Conservation (phyloP, 2,329 filamentous ascomycete genomes). For the Canariomyces notabilis region DNA sequence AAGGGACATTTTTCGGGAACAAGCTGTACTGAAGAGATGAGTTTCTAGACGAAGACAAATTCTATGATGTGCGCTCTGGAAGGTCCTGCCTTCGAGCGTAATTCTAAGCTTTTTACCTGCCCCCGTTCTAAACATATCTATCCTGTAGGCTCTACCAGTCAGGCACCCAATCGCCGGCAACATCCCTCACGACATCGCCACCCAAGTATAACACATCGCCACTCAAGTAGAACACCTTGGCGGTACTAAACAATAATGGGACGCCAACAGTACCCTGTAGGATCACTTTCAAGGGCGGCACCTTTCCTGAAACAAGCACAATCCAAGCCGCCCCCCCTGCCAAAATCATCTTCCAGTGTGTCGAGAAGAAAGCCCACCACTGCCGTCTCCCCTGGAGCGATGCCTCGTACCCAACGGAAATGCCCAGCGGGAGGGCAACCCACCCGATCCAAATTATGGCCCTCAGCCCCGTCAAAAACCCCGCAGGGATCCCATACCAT, state of each 20-base stretch:
- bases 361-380: neutral
- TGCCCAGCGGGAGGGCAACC: neutral
- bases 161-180: too few species aligned
- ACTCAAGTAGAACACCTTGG: neutral
- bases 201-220: neutral
- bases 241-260: neutral
- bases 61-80: too few species aligned
- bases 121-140: too few species aligned
- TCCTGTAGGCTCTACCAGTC: too few species aligned
- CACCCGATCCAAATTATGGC: neutral
- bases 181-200: slow-evolving; percentile 7
- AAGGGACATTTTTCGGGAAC: neutral
- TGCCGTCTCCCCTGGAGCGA: neutral
- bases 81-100: too few species aligned
- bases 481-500: neutral
- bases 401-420: neutral
- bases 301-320: neutral
- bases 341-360: slow-evolving; percentile 2
- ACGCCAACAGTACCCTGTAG: neutral
- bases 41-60: too few species aligned
- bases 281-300: neutral
- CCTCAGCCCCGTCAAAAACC: neutral
- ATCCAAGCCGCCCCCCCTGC: neutral
- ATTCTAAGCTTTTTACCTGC: too few species aligned
- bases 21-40: too few species aligned